Evolutionary conservation across 176 grass and related monocot genomes (phyloP).

Genomic region (Eleusine indica): DNA sequence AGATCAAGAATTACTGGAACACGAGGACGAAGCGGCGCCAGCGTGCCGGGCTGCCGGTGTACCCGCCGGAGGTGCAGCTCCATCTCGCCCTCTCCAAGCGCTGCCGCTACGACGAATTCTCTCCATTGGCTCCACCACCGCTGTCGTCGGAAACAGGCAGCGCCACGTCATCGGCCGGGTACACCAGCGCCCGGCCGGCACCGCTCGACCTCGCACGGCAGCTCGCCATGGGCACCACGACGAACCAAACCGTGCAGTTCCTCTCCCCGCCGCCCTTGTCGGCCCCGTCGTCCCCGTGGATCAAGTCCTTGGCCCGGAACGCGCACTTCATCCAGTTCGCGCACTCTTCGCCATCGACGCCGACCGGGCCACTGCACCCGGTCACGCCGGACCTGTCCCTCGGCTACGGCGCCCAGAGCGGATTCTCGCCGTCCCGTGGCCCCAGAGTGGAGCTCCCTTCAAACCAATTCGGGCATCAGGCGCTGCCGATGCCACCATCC

Average conservation of each 20-base stretch:
- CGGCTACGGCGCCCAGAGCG: conserved; percentile 22
- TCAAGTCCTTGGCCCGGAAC: conserved; percentile 20
- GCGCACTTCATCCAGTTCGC: conserved; percentile 46
- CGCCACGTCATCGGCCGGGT: not conserved
- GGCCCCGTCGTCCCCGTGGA: conserved; percentile 45
- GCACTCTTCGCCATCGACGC: conserved; percentile 49
- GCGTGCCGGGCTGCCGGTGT: conserved; percentile 59
- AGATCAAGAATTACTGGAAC: conserved; percentile 99
- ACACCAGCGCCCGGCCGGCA: conserved; percentile 47
- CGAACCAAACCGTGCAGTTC: conserved; percentile 24
- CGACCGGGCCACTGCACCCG: not conserved
- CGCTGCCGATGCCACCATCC: not conserved
- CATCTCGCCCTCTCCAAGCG: conserved; percentile 52
- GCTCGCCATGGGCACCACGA: conserved; percentile 15
- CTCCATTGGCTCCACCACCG: conserved; percentile 15
- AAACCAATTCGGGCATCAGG: conserved; percentile 49
- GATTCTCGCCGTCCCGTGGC: conserved; percentile 22
- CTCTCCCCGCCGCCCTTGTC: conserved; percentile 25
- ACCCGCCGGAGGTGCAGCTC: conserved; percentile 66
- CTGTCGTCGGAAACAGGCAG: not conserved
- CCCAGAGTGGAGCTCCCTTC: conserved; percentile 69
- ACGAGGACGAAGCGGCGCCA: conserved; percentile 70
- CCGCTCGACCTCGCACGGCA: conserved; percentile 52
- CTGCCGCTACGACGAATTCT: conserved; percentile 34
- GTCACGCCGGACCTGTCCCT: conserved; percentile 36